Evolutionary conservation across 306 rosid genomes (phyloP).

Genomic region (Prunus mira): DNA sequence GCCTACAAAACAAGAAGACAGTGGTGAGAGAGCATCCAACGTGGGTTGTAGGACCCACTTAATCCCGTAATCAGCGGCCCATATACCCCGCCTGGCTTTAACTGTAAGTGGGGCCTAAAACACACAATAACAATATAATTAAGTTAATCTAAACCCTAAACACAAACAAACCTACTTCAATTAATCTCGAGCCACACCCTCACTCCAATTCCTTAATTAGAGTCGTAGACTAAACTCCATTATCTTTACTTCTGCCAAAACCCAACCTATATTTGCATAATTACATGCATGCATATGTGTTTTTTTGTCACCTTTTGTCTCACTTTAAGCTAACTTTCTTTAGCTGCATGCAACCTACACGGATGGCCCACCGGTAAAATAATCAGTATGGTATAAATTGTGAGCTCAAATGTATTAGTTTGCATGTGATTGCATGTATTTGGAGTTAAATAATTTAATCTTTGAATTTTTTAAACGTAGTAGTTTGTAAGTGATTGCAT

Average conservation of each 20-base stretch:
- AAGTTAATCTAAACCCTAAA: neutral
- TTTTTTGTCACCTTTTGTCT: conserved; percentile 4
- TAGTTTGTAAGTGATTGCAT: accelerated
- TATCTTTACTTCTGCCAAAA: conserved; percentile 1
- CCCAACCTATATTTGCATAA: neutral
- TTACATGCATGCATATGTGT: conserved; percentile 20
- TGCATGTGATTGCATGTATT: neutral
- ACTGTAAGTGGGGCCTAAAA: conserved; percentile 31
- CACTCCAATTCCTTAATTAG: too few species aligned
- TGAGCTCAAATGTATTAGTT: neutral
- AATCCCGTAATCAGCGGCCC: conserved; percentile 65
- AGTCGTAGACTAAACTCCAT: neutral
- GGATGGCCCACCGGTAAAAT: neutral
- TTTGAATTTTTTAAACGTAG: too few species aligned
- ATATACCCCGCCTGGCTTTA: conserved; percentile 24
- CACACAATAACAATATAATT: neutral
- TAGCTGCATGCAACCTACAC: neutral
- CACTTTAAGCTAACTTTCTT: conserved; percentile 5
- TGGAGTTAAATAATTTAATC: too few species aligned
- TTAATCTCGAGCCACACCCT: conserved; percentile 61
- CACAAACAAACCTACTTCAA: neutral
- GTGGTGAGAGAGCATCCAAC: conserved; percentile 28
- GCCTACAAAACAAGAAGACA: conserved; percentile 28
- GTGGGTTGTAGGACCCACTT: conserved; percentile 37
- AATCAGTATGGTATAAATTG: neutral